Evolutionary conservation across 768 basidiomycete species (phyloP).

Genomic region (Coprinopsis sp.): DNA sequence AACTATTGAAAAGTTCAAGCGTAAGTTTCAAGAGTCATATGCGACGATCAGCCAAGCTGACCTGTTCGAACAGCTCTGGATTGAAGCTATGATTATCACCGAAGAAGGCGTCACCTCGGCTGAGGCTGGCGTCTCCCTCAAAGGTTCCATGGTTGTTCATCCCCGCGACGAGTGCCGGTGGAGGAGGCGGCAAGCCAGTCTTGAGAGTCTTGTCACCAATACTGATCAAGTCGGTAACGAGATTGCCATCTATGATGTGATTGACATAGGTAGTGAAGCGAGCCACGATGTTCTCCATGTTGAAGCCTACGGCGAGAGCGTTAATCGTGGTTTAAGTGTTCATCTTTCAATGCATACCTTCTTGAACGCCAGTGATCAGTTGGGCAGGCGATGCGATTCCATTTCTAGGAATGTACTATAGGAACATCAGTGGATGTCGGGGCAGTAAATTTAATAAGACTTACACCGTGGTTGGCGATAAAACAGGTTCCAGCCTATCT

Average conservation of each 20-base stretch:
- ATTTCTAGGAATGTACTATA: constrained; percentile 11
- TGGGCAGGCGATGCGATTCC: constrained; percentile 11
- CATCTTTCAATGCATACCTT: constrained; percentile 4
- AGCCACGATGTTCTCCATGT: constrained; percentile 14
- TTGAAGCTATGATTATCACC: constrained; percentile 20
- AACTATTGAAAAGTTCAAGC: constrained; percentile 8
- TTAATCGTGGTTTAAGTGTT: neutral
- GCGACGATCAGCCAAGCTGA: neutral
- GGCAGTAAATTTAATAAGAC: neutral
- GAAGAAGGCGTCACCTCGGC: constrained; percentile 13
- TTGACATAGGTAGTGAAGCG: constrained; percentile 12
- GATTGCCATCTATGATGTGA: constrained; percentile 15
- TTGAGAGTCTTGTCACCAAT: constrained; percentile 15
- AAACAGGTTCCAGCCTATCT: too few species aligned
- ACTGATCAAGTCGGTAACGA: constrained; percentile 15
- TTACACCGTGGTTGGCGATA: constrained; percentile 16
- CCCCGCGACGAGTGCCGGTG: constrained; percentile 16
- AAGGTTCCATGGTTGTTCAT: constrained; percentile 16
- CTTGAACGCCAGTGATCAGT: constrained; percentile 9
- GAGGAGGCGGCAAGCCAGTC: constrained; percentile 14
- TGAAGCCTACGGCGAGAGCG: constrained; percentile 11
- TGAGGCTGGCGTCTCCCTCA: constrained; percentile 10
- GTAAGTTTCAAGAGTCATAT: neutral
- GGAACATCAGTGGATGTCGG: neutral
- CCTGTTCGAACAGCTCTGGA: constrained; percentile 17